Base-by-base conservation (phyloP, 2,329 filamentous ascomycete species). In the Elsinoe ampelina region DNA sequence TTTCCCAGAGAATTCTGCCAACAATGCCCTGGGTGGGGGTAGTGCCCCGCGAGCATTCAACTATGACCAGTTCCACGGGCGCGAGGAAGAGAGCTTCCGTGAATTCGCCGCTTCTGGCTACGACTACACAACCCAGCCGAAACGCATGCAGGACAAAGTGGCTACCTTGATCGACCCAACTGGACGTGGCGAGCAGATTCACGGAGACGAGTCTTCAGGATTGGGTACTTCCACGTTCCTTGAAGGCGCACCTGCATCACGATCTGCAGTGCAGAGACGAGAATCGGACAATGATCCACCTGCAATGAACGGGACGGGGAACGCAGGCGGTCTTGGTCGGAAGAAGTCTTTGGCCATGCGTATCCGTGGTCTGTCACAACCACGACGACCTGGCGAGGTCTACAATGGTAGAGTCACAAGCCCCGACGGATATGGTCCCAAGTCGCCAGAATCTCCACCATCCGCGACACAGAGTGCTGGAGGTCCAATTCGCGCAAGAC, bases 301-400 rank as follows among this genome's bases (percentile, higher is more conserved):
- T 67, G 74, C 56, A 71, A 78, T 19, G 73, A 74, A 5, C 60
- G 60, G 26, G 7, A 30, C 26, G 26, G 26, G 60, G 47, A 47
- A 58, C 12, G 54, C 68, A 20, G 77, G 78, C 7, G 86, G 86
- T 4, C 72, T 98, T 41, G 83, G 86, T 63, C 84, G 93, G 59
- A 97, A 96, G 79, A 96, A 96, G 76, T 96, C 91, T 26, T 77
- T 98, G 59, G 93, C 90, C 2, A 90, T 96, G 69, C 87, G 91
- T 57, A 86, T 98, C 68, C 86, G 90, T 39, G 86, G 88, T 61
- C 90, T 95, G 65, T 89, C 85, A 68, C 84, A 84, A 60, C 80
- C 80, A n/a, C 80, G 80, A 7, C 81, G 83, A 51, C 79, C 82
- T 20, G 80, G 78, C 58, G 68, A 70, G 26, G 66, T 62, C 41